phyloP scores from a whole-genome alignment of 306 rosid genomes.

The Boehmeria nivea region DNA sequence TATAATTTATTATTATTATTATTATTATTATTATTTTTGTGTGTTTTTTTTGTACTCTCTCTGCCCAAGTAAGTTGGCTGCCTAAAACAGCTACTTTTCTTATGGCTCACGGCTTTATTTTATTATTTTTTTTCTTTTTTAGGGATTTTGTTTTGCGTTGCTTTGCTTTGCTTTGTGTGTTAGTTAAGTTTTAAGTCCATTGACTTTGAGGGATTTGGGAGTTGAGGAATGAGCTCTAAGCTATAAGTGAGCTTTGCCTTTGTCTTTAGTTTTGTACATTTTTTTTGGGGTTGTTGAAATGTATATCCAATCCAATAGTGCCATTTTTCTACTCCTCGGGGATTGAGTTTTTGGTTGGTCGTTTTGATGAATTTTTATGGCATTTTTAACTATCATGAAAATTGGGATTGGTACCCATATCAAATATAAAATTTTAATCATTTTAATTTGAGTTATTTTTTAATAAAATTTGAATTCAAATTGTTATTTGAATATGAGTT shows the following conservation, averaged over 20 bases:
- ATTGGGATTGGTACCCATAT: too few species aligned
- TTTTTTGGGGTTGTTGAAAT: not conserved
- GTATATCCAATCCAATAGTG: not conserved
- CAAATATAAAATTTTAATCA: too few species aligned
- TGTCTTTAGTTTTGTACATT: not conserved
- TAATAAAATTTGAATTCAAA: too few species aligned
- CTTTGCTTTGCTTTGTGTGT: not conserved
- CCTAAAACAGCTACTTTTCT: conserved; percentile 30
- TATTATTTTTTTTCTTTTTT: too few species aligned
- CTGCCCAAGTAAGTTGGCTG: conserved; percentile 24
- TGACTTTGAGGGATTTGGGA: conserved; percentile 19
- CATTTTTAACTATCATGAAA: too few species aligned
- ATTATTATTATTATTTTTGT: not conserved
- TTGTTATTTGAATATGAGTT: too few species aligned
- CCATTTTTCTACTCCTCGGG: too few species aligned
- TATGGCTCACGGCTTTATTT: conserved; percentile 28
- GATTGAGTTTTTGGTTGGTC: too few species aligned
- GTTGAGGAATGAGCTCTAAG: not conserved
- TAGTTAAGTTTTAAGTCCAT: conserved; percentile 4
- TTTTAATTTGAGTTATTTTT: too few species aligned
- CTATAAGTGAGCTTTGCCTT: too few species aligned
- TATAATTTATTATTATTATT: not conserved
- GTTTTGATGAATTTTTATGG: too few species aligned
- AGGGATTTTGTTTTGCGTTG: too few species aligned
- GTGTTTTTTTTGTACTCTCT: not conserved